phyloP scores from a whole-genome alignment of 73 alveolate species.

The Stentor roeselii region DNA sequence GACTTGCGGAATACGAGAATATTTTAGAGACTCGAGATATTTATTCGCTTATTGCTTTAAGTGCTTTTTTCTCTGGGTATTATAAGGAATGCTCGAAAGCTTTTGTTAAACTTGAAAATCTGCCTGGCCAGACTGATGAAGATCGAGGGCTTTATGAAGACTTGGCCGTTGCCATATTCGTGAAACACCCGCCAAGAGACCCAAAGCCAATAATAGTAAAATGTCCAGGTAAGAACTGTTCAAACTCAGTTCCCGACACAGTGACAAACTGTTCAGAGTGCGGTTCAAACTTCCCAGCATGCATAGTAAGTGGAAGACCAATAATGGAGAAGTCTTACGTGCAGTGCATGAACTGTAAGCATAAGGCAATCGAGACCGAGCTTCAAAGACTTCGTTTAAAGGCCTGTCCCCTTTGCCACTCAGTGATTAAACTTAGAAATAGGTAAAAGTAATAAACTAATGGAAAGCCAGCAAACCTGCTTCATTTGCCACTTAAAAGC shows the following conservation, averaged over 20 bases:
- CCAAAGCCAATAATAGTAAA: constrained; percentile 54
- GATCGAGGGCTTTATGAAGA: constrained; percentile 89
- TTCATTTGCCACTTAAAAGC: background rate
- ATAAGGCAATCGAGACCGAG: constrained; percentile 91
- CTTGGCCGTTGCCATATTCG: constrained; percentile 94
- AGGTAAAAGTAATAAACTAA: no score
- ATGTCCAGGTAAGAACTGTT: constrained; percentile 94
- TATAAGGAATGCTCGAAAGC: constrained; percentile 98
- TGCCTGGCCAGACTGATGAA: constrained; percentile 70
- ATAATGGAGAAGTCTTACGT: constrained; percentile 87
- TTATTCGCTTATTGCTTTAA: constrained; percentile 88
- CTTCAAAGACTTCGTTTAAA: constrained; percentile 77
- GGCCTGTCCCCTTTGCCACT: constrained; percentile 93
- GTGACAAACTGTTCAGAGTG: constrained; percentile 95
- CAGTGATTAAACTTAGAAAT: constrained; percentile 32
- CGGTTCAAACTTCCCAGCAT: constrained; percentile 94
- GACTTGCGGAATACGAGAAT: constrained; percentile 95
- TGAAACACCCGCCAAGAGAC: constrained; percentile 81
- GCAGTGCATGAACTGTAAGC: constrained; percentile 96
- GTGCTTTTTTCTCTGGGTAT: constrained; percentile 89
- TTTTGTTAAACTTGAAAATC: constrained; percentile 90
- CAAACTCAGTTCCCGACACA: constrained; percentile 44
- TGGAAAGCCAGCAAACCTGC: no score
- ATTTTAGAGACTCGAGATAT: constrained; percentile 91
- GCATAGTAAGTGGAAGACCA: constrained; percentile 95